Base-by-base conservation (phyloP, 352 stramenopile genomes). In the Aphanomyces invadans region DNA sequence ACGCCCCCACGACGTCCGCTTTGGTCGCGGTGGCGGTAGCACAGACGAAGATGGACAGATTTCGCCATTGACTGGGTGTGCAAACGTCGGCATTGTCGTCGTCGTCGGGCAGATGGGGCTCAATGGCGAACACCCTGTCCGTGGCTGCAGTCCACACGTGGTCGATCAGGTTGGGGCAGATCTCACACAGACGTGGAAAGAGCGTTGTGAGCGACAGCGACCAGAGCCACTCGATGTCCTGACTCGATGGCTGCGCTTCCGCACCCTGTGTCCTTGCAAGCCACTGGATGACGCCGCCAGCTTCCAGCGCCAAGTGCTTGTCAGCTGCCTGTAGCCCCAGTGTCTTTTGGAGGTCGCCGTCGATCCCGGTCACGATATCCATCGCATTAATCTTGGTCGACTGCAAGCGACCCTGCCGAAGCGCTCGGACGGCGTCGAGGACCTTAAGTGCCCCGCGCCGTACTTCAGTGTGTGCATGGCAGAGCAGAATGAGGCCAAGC, bases 71-170 rank as follows among this genome's bases (percentile, higher is more conserved):
- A 10, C 73, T 71, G 11, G 56, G 39, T 3, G 54, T 17, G 26
- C 9, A 9, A 17, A n/a, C 19, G 23, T 36, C 19, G 46, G 73
- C 56, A 56, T 61, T 26, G 1, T 68, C 55, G 49, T 29, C 25
- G 2, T 21, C 29, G 49, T n/a, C 25, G 7, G 25, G 49, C 1
- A 57, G 17, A 5, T 29, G 21, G 1, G 49, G 83, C 51, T 90
- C 83, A 4, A 87, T 65, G 23, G 87, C 83, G 25, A 74, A 57
- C 9, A 88, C 72, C 9, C 84, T 88, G 61, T 88, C 79, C 46
- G 70, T 76, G 32, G 87, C 73, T 29, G 88, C 77, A 1, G 67
- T 61, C 81, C 81, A 92, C 59, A 90, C 84, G 69, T 82, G 88
- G 10, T 73, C 71, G 0, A 73, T 74, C 25, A 90, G 74, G n/a